phyloP scores from a whole-genome alignment of 169 alveolate genomes.

The Plasmodium vivax region DNA sequence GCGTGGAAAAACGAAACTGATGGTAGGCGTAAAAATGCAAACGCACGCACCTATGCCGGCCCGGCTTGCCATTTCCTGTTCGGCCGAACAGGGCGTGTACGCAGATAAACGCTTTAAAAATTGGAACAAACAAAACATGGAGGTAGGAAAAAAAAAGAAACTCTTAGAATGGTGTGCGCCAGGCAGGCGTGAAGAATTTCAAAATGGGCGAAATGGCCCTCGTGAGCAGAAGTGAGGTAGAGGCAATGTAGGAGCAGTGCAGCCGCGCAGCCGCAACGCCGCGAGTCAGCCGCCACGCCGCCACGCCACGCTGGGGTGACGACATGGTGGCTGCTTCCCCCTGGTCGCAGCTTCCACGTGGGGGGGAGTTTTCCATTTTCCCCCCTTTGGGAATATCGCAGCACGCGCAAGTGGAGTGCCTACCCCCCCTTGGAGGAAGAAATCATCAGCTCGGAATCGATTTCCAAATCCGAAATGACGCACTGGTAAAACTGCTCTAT shows the following conservation, averaged over 20 bases:
- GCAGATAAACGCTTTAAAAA: not conserved
- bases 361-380: not conserved
- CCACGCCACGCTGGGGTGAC: too few species aligned
- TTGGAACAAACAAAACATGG: not conserved
- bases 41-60: not conserved
- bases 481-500: constrained; percentile 81
- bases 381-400: not conserved
- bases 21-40: not conserved
- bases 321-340: too few species aligned
- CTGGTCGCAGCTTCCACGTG: not conserved
- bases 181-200: not conserved
- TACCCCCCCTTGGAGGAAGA: not conserved
- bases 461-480: constrained; percentile 53
- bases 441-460: constrained; percentile 70
- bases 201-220: constrained; percentile 75
- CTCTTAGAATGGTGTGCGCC: not conserved
- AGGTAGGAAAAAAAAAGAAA: not conserved
- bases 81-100: not conserved
- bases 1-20: not conserved
- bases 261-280: not conserved
- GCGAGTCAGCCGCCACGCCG: too few species aligned
- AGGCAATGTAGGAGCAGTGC: not conserved
- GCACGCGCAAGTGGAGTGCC: too few species aligned
- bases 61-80: not conserved
- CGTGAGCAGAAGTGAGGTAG: not conserved